Evolutionary conservation across 2,329 filamentous ascomycete genomes (phyloP).

Genomic region (Aspergillus neotritici): DNA sequence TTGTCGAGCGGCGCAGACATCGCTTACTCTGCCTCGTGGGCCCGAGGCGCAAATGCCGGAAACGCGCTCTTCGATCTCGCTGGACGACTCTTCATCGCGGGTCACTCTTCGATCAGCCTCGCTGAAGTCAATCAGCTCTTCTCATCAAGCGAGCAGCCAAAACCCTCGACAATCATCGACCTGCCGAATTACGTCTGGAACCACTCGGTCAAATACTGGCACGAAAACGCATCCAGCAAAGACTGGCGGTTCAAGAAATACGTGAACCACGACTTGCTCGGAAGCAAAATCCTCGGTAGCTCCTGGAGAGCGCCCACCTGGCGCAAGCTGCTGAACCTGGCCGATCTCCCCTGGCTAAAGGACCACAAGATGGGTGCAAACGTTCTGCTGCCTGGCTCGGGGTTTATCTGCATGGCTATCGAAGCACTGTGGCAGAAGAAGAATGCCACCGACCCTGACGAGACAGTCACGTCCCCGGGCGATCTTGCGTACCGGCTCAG

Average conservation of each 20-base stretch:
- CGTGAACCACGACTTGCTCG: slow-evolving; percentile 2
- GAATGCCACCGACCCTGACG: background rate
- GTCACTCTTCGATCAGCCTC: slow-evolving; percentile 1
- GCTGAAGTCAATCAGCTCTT: slow-evolving; percentile 2
- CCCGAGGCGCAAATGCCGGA: background rate
- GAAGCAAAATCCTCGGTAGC: slow-evolving; percentile 4
- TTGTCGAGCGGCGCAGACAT: background rate
- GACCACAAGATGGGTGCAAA: slow-evolving; percentile 2
- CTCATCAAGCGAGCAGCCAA: background rate
- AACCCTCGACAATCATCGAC: background rate
- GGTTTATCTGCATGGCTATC: slow-evolving; percentile 4
- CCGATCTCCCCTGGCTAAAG: background rate
- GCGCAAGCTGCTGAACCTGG: slow-evolving; percentile 1
- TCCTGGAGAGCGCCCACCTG: slow-evolving; percentile 1
- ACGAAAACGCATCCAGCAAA: background rate
- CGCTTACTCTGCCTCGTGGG: background rate
- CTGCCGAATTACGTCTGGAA: slow-evolving; percentile 6
- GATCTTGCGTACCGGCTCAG: slow-evolving; percentile 1
- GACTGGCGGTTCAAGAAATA: slow-evolving; percentile 4
- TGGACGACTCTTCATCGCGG: slow-evolving; percentile 2
- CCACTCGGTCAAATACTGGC: slow-evolving; percentile 4
- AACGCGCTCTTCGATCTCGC: background rate
- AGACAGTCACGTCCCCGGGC: background rate
- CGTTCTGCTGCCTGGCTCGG: slow-evolving; percentile 2
- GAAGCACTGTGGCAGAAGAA: slow-evolving; percentile 5